Evolutionary conservation across 75 land plant species (phyloP).

Genomic region (Cunninghamia lanceolata): DNA sequence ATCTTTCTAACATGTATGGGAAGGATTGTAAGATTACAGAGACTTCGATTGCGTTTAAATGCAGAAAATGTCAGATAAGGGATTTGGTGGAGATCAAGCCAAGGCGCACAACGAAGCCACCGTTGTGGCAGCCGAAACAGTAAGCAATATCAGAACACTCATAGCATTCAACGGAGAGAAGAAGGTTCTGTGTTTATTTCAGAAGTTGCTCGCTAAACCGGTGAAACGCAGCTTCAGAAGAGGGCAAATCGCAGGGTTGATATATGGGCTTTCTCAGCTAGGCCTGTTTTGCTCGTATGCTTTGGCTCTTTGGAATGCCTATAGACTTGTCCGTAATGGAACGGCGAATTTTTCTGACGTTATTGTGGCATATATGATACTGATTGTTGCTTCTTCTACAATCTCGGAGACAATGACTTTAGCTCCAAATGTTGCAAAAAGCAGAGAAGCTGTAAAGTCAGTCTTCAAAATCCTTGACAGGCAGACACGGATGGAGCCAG

Average conservation of each 20-base stretch:
- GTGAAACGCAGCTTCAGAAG: background rate
- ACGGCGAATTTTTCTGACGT: background rate
- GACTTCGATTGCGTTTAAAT: background rate
- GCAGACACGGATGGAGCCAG: slow-evolving; percentile 34
- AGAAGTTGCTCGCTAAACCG: background rate
- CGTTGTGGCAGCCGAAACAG: slow-evolving; percentile 25
- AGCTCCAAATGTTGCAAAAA: background rate
- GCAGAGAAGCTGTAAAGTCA: slow-evolving; percentile 22
- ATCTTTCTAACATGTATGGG: background rate
- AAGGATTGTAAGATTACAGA: background rate
- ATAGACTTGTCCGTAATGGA: background rate
- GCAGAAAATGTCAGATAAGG: background rate
- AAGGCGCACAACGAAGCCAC: slow-evolving; percentile 56
- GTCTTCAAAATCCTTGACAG: slow-evolving; percentile 52
- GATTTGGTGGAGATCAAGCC: slow-evolving; percentile 7
- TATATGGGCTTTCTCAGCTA: background rate
- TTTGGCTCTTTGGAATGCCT: slow-evolving; percentile 1
- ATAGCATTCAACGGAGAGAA: background rate
- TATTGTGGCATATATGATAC: background rate
- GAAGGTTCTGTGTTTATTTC: background rate
- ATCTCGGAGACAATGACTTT: background rate
- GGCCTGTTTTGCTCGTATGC: background rate
- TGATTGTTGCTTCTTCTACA: background rate
- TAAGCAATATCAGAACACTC: slow-evolving; percentile 47
- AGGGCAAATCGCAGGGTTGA: background rate